A percentile compares a stretch with the other conserved stretches of the same genome.
These are phyloP conservation scores for Boletus rubroflammeus DNA, from an alignment of 768 basidiomycete species.

Conservation along the genomic window DNA sequence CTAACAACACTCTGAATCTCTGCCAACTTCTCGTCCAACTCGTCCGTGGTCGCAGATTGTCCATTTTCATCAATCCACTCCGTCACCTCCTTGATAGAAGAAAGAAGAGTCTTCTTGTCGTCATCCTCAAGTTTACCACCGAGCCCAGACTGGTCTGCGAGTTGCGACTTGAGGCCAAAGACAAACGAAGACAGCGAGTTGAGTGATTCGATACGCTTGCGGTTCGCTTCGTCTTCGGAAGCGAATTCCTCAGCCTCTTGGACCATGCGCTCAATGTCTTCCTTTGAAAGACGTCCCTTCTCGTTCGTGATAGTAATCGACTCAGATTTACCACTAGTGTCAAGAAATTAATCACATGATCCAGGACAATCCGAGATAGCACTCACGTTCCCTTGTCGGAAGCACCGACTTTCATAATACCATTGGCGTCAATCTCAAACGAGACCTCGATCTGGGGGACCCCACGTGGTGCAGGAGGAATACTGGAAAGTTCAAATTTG, in stretches of 20 bases:
- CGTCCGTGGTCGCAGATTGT: constrained; percentile 71
- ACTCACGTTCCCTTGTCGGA: constrained; percentile 91
- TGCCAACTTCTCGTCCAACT: constrained; percentile 84
- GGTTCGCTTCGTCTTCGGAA: constrained; percentile 71
- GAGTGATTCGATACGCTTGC: constrained; percentile 82
- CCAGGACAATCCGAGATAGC: rapidly evolving
- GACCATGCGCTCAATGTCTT: constrained; percentile 96
- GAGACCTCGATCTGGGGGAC: constrained; percentile 97
- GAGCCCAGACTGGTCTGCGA: constrained; percentile 83
- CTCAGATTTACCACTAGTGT: constrained; percentile 69
- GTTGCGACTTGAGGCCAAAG: constrained; percentile 83
- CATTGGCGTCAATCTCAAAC: constrained; percentile 93
- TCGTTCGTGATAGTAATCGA: constrained; percentile 95
- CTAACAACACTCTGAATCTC: constrained; percentile 73
- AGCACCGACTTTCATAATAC: constrained; percentile 92
- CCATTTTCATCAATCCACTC: constrained; percentile 92
- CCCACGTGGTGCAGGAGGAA: constrained; percentile 94
- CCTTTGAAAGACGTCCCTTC: constrained; percentile 85
- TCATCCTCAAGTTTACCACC: constrained; percentile 82
- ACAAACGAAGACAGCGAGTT: constrained; percentile 79
- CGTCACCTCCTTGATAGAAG: constrained; percentile 79
- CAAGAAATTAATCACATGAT: not conserved
- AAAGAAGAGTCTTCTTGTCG: constrained; percentile 81
- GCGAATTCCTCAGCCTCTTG: constrained; percentile 90
- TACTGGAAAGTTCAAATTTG: constrained; percentile 90